Base-by-base conservation (phyloP, 352 stramenopile genomes). In the Phytophthora idaei region DNA sequence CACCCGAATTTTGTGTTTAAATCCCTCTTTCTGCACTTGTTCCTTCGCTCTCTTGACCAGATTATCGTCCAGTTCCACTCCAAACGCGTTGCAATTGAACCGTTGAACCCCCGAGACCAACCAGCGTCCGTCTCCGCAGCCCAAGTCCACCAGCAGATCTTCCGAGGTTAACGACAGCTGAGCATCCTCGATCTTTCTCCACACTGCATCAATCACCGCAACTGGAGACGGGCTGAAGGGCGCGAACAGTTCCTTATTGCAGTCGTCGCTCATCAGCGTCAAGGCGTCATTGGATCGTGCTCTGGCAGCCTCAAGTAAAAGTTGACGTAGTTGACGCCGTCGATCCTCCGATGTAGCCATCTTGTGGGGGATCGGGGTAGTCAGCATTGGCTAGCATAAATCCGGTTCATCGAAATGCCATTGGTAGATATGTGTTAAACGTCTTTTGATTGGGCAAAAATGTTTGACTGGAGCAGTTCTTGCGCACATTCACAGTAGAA, bases 61-160 rank as follows among this genome's bases (percentile, higher is more conserved):
- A n/a, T 67, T 53, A 1, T 57, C 62, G 42, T 94, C 84, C 37
- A 93, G 42, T 61, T 96, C 88, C 29, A 96, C 78, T 2, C 88
- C 88, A 3, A 94, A 53, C 15, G 86, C 88, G 14, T 67, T 64
- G 66, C 85, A 94, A 7, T 63, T 41, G 46, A 87, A 91, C 14
- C 72, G 70, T 52, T 89, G 42, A 10, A 88, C 85, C 7, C 76
- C 86, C 0, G 84, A 81, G 28, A 96, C 73, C 37, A 94, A 73
- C 86, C 88, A 96, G 1, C 86, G 83, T 29, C 71, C 88, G 65
- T 96, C 86, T 28, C 88, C 88, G 31, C 86, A 96, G 37, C 86
- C 86, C 47, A 94, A 81, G 61, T 95, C 88, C 32, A 95, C 85
- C 25, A 95, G 65, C 41, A 93, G 69, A 39, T 96, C 86, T 5